Percentiles rank a stretch among this genome's conserved stretches.
Conservation (phyloP, 2,329 filamentous ascomycete genomes). For the Aspergillus neotritici region DNA sequence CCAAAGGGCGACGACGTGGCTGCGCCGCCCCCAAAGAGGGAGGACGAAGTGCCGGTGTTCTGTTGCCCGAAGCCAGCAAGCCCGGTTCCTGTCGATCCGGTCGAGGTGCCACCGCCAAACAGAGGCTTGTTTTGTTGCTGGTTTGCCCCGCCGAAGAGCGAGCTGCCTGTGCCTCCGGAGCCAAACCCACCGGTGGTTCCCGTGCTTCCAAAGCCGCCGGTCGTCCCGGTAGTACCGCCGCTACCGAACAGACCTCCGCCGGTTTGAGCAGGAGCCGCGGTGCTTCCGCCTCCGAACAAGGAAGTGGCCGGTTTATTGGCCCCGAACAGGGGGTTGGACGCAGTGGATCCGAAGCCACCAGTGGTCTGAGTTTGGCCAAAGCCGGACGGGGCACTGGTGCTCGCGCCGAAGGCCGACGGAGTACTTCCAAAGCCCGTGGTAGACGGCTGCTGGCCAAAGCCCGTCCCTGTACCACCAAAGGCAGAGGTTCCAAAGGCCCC, state of each 20-base stretch:
- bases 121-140: conserved; percentile 33
- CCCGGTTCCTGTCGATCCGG: conserved; percentile 27
- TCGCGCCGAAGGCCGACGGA: conserved; percentile 36
- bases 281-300: conserved; percentile 30
- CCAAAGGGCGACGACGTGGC: conserved; percentile 44
- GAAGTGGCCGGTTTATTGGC: conserved; percentile 38
- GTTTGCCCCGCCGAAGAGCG: conserved; percentile 39
- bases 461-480: conserved; percentile 31
- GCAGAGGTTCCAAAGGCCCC: conserved; percentile 73
- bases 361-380: conserved; percentile 43
- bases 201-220: conserved; percentile 26
- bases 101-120: conserved; percentile 29
- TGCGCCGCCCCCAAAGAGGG: conserved; percentile 35
- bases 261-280: conserved; percentile 27
- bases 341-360: conserved; percentile 32
- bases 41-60: conserved; percentile 30
- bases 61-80: conserved; percentile 35
- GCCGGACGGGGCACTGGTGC: conserved; percentile 33
- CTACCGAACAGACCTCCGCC: conserved; percentile 32
- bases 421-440: conserved; percentile 41
- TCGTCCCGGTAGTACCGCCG: conserved; percentile 29
- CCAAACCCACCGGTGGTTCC: conserved; percentile 27
- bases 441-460: conserved; percentile 31
- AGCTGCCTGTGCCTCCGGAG: conserved; percentile 23
- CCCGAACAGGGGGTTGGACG: conserved; percentile 40